Evolutionary conservation across 352 stramenopile species (phyloP), one percentile per base, ranked within the genome.

Genomic region (Saprolegnia parasitica): DNA sequence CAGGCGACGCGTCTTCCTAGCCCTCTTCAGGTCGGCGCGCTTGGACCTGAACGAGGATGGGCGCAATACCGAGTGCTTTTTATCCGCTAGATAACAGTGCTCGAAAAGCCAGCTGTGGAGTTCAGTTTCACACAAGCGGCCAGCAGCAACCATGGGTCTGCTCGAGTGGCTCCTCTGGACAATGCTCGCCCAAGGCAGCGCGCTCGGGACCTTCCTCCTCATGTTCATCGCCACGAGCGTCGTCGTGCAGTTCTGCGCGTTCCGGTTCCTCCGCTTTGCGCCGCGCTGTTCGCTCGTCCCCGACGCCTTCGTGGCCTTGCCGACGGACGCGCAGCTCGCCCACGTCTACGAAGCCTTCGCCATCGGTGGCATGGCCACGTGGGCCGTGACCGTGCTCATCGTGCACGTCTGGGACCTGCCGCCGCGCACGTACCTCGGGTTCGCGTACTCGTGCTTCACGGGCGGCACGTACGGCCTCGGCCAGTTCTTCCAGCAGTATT

Each of bases 381-480:
- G 63, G 63, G 21, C 15, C 20, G 21, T 21, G 0, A 61, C 46
- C 8, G 63, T 70, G 29, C 20, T 70, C n/a, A 21, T 37, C 49
- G 50, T 70, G 13, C 13, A n/a, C 21, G 24, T 61, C 20, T 58
- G 23, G 15, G 63, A 70, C 20, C 37, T 70, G 9, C 26, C 26
- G 11, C 23, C 8, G 15, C 49, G 63, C 29, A 49, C 23, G 46
- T 45, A 26, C 29, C 63, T 70, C 15, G 63, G 63, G 23, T 13
- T 70, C 15, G 63, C 50, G 21, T 70, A 70, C 40, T 70, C 63
- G 49, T 70, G 32, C 50, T 70, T 46, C 54, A 70, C 63, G 26
- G 45, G 63, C n/a, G 50, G 49, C 2, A 10, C 37, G 9, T 70
- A 54, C 45, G 63, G 63, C 21, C 49, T 70, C 4, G 63, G 45